These are phyloP conservation scores for Alternaria solani DNA, from an alignment of 2,329 filamentous ascomycete species.

Conservation along the genomic window DNA sequence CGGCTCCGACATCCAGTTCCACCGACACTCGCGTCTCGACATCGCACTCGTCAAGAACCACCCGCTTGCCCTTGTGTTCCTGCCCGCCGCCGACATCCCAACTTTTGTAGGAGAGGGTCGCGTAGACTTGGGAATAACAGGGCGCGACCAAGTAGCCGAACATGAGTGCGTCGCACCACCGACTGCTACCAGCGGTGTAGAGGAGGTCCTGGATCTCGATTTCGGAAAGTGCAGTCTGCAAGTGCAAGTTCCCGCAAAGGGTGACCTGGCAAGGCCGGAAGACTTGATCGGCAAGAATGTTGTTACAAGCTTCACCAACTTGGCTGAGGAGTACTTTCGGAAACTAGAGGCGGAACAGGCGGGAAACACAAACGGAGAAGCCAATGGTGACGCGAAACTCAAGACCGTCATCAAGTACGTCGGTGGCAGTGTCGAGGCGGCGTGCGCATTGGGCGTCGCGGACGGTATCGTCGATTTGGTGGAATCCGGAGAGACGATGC, in stretches of 20 bases:
- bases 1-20: constrained; percentile 96
- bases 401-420: constrained; percentile 92
- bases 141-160: constrained; percentile 89
- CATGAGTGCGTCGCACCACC: constrained; percentile 72
- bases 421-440: constrained; percentile 95
- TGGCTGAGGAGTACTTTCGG: constrained; percentile 85
- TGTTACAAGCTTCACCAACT: constrained; percentile 90
- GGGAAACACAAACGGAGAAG: constrained; percentile 45
- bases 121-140: constrained; percentile 94
- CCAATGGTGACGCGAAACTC: constrained; percentile 63
- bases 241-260: constrained; percentile 94
- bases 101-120: constrained; percentile 96
- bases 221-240: constrained; percentile 94
- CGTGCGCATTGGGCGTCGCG: constrained; percentile 92
- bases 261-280: constrained; percentile 71
- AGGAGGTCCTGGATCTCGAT: constrained; percentile 87
- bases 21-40: constrained; percentile 91
- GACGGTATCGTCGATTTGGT: constrained; percentile 98
- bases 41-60: constrained; percentile 98
- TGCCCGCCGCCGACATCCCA: constrained; percentile 95
- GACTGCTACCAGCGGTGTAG: constrained; percentile 64
- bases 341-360: constrained; percentile 69
- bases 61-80: constrained; percentile 93
- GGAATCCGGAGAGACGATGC: constrained; percentile 98
- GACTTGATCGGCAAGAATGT: constrained; percentile 92